phyloP scores from a whole-genome alignment of 352 stramenopile species.

The Halophytophthora polymorphica region DNA sequence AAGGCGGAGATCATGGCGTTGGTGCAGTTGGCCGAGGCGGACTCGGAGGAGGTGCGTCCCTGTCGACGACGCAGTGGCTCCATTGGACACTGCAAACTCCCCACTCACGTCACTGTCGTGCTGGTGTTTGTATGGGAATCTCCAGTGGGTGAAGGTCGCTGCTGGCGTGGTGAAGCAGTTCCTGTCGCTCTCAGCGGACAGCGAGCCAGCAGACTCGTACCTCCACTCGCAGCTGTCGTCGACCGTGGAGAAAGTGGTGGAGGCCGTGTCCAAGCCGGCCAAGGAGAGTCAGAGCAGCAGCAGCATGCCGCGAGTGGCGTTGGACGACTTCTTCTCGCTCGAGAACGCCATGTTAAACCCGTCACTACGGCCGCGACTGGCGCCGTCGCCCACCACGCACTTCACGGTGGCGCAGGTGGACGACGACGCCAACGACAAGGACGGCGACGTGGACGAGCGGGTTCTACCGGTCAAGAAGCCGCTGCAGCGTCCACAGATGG shows the following conservation, averaged over 20 bases:
- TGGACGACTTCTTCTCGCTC: constrained; percentile 63
- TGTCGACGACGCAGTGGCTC: neutral
- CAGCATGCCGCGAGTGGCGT: constrained; percentile 10
- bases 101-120: neutral
- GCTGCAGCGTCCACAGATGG: constrained; percentile 46
- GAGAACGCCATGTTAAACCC: constrained; percentile 66
- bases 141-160: constrained; percentile 60
- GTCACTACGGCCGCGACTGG: constrained; percentile 45
- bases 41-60: constrained; percentile 49
- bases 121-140: neutral
- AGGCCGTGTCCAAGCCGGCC: constrained; percentile 21
- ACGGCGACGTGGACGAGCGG: constrained; percentile 18
- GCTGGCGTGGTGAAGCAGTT: constrained; percentile 71
- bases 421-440: constrained; percentile 28
- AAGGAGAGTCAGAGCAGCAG: constrained; percentile 13
- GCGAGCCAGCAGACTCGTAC: constrained; percentile 47
- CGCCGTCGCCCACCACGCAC: constrained; percentile 40
- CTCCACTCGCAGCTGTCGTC: constrained; percentile 54
- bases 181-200: constrained; percentile 43
- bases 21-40: constrained; percentile 49
- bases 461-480: constrained; percentile 34
- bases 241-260: constrained; percentile 42
- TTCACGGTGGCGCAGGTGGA: constrained; percentile 62
- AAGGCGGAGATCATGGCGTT: constrained; percentile 49
- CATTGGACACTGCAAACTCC: neutral